Conservation (phyloP, 805 yeast genomes). For the Cyberlindnera maritima region DNA sequence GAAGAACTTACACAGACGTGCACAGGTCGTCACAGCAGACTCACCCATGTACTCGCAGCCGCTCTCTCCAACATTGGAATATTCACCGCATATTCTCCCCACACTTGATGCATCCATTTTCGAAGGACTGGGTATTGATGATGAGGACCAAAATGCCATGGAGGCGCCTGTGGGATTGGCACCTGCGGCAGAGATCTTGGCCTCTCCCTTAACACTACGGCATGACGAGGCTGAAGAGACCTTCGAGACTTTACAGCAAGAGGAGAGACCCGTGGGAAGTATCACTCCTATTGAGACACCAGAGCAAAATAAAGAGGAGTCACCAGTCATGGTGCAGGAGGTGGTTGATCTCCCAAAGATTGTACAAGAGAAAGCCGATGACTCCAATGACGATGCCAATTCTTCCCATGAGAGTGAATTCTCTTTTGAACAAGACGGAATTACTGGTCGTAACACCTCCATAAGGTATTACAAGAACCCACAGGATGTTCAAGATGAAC, state of each 20-base stretch:
- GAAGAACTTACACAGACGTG: slow-evolving; percentile 24
- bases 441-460: slow-evolving; percentile 51
- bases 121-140: neutral
- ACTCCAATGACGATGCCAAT: slow-evolving; percentile 1
- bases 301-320: too few relatives aligned
- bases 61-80: slow-evolving; percentile 1
- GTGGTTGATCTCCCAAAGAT: too few relatives aligned
- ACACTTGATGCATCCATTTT: slow-evolving; percentile 7
- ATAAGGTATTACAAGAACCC: slow-evolving; percentile 47
- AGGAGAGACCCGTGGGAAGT: neutral
- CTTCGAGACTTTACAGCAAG: too few relatives aligned
- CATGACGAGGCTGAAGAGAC: neutral
- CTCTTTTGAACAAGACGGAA: slow-evolving; percentile 46
- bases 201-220: neutral
- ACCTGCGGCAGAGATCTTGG: slow-evolving; percentile 3
- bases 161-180: slow-evolving; percentile 3
- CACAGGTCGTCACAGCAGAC: slow-evolving; percentile 25
- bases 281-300: neutral
- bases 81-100: slow-evolving; percentile 8
- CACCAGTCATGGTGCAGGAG: too few relatives aligned
- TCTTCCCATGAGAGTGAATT: slow-evolving; percentile 33
- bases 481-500: slow-evolving; percentile 18
- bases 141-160: neutral
- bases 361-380: neutral
- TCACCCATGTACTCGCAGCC: slow-evolving; percentile 5